Evolutionary conservation across 2,329 filamentous ascomycete genomes (phyloP).

Genomic region (Alternaria novae-zelandiae): DNA sequence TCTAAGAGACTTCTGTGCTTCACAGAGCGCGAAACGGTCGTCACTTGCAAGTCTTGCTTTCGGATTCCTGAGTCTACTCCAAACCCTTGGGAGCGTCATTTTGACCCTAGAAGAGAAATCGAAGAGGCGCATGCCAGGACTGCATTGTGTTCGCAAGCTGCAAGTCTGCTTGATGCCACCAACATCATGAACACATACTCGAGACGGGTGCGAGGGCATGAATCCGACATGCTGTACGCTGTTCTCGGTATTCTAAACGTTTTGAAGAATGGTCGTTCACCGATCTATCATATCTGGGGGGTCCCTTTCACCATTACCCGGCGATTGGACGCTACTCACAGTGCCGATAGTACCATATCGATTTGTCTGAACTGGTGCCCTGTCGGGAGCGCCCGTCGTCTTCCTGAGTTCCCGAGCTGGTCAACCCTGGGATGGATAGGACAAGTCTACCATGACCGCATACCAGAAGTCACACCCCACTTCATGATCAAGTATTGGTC

Average conservation of each 20-base stretch:
- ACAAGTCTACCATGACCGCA: accelerated
- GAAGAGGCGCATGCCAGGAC: too few species aligned
- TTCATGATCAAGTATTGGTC: not conserved
- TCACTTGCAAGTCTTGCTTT: not conserved
- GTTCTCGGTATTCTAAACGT: not conserved
- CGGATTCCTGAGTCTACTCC: too few species aligned
- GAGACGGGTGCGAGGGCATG: not conserved
- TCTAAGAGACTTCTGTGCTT: not conserved
- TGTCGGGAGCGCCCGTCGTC: not conserved
- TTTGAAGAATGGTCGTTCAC: not conserved
- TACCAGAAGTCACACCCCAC: not conserved
- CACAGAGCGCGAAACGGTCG: not conserved
- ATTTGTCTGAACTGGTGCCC: not conserved
- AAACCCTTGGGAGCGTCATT: too few species aligned
- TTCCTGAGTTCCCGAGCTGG: not conserved
- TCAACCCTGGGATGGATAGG: not conserved
- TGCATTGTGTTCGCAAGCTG: not conserved
- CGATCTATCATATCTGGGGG: not conserved
- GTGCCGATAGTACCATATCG: not conserved
- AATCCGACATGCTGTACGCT: not conserved
- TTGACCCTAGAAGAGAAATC: too few species aligned
- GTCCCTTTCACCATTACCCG: not conserved
- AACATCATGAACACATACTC: accelerated
- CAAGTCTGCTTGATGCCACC: accelerated
- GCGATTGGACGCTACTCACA: not conserved